Percentiles rank a stretch among this genome's conserved stretches.
These are phyloP conservation scores for Solanum dulcamara DNA, from an alignment of 257 asterid genomes.

Conservation along the genomic window DNA sequence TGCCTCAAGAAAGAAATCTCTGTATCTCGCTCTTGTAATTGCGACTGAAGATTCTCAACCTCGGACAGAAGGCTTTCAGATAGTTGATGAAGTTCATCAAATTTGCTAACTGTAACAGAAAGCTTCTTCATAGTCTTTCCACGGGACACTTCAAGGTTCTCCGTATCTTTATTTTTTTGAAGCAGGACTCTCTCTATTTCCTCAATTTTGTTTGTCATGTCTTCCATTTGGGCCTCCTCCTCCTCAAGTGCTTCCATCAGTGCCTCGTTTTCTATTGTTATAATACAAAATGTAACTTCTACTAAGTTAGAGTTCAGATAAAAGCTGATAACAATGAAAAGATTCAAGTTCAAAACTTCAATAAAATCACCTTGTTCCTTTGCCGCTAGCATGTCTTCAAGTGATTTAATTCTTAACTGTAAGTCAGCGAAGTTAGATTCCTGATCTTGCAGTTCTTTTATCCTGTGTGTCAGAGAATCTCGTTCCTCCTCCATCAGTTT, in stretches of 20 bases:
- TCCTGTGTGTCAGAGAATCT: constrained; percentile 33
- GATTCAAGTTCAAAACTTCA: constrained; percentile 4
- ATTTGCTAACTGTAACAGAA: constrained; percentile 81
- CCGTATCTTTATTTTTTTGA: constrained; percentile 60
- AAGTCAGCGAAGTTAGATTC: constrained; percentile 34
- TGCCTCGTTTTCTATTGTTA: constrained; percentile 65
- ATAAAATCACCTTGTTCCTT: constrained; percentile 73
- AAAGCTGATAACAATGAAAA: not conserved
- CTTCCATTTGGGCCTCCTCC: constrained; percentile 89
- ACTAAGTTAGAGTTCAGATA: not conserved
- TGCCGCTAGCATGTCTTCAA: constrained; percentile 56
- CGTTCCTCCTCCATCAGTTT: constrained; percentile 47
- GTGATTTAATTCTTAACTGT: constrained; percentile 48
- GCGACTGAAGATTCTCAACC: constrained; percentile 94
- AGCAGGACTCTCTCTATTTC: constrained; percentile 59
- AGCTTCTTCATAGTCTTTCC: constrained; percentile 85
- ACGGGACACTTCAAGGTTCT: constrained; percentile 82
- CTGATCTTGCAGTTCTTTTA: constrained; percentile 47
- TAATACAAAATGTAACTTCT: not conserved
- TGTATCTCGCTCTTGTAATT: constrained; percentile 76
- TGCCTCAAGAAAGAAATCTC: constrained; percentile 96
- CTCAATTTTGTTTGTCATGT: constrained; percentile 41
- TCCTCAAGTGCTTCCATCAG: constrained; percentile 93
- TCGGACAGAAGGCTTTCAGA: constrained; percentile 82
- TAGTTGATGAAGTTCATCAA: constrained; percentile 81